These are phyloP conservation scores for Claviceps sp. DNA, from an alignment of 2,329 filamentous ascomycete species.

Conservation along the genomic window DNA sequence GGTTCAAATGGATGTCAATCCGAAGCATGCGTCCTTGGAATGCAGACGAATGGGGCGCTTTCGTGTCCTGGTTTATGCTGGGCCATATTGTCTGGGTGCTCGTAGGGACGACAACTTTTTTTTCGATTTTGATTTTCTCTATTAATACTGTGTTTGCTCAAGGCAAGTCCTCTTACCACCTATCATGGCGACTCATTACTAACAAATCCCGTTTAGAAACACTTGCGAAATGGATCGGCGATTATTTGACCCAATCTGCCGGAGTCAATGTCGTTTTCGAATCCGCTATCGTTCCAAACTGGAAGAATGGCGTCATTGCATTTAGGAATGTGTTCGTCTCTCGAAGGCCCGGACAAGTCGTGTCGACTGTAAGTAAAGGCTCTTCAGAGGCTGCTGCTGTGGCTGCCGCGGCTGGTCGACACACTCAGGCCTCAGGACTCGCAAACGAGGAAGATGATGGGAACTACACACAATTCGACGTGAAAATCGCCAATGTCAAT, in stretches of 20 bases:
- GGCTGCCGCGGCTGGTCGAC: conserved; percentile 62
- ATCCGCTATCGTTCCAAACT: conserved; percentile 92
- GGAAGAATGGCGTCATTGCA: conserved; percentile 88
- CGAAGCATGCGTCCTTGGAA: conserved; percentile 90
- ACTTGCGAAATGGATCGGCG: conserved; percentile 81
- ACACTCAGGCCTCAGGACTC: conserved; percentile 22
- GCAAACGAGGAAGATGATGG: conserved; percentile 56
- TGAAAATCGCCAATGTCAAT: conserved; percentile 90
- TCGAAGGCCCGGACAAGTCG: conserved; percentile 67
- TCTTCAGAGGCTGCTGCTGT: conserved; percentile 79
- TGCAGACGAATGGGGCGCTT: conserved; percentile 87
- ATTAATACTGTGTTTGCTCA: conserved; percentile 97
- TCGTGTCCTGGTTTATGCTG: conserved; percentile 85
- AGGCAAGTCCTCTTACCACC: conserved; percentile 34
- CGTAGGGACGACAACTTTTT: conserved; percentile 94
- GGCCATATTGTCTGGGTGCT: conserved; percentile 92
- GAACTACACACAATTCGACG: conserved; percentile 95
- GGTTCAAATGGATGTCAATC: conserved; percentile 97
- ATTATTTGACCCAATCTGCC: conserved; percentile 87
- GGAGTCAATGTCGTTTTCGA: conserved; percentile 93
- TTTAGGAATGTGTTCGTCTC: conserved; percentile 97
- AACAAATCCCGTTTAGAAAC: conserved; percentile 49
- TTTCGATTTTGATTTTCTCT: conserved; percentile 77
- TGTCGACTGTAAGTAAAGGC: conserved; percentile 80
- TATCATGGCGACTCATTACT: conserved; percentile 5